phyloP scores from a whole-genome alignment of 2,329 filamentous ascomycete species.

The Rosellinia necatrix region DNA sequence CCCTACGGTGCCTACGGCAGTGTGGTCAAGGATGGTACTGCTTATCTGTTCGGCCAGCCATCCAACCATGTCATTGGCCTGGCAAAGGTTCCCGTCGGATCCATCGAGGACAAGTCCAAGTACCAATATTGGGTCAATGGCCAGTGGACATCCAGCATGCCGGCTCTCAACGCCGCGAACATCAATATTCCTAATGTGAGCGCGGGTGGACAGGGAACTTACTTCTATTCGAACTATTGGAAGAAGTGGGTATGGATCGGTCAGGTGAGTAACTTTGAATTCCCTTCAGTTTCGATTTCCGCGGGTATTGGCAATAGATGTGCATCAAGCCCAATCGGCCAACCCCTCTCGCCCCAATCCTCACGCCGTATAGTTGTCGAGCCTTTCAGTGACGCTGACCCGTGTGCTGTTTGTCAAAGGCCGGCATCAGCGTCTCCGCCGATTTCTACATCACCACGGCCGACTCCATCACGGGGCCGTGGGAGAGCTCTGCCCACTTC shows the following conservation, averaged over 20 bases:
- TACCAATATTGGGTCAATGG: constrained; percentile 31
- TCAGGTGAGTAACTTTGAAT: constrained; percentile 1
- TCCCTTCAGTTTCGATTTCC: background rate
- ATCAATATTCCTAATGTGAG: constrained; percentile 20
- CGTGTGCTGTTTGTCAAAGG: background rate
- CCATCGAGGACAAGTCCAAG: constrained; percentile 29
- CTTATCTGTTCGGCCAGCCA: constrained; percentile 31
- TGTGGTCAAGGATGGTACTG: constrained; percentile 28
- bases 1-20: constrained; percentile 32
- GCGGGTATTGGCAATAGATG: background rate
- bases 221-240: constrained; percentile 26
- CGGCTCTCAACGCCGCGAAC: constrained; percentile 8
- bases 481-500: constrained; percentile 25
- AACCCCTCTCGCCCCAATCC: no score
- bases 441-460: constrained; percentile 32
- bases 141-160: constrained; percentile 18
- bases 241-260: constrained; percentile 33
- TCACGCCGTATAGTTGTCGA: no score
- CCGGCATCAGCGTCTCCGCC: constrained; percentile 24
- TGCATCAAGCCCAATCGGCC: no score
- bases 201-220: constrained; percentile 30
- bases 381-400: no score
- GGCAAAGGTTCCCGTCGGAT: constrained; percentile 27
- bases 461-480: constrained; percentile 28
- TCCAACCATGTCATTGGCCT: constrained; percentile 26